Evolutionary conservation across 2,329 filamentous ascomycete species (phyloP).

Genomic region (Helotiales sp.): DNA sequence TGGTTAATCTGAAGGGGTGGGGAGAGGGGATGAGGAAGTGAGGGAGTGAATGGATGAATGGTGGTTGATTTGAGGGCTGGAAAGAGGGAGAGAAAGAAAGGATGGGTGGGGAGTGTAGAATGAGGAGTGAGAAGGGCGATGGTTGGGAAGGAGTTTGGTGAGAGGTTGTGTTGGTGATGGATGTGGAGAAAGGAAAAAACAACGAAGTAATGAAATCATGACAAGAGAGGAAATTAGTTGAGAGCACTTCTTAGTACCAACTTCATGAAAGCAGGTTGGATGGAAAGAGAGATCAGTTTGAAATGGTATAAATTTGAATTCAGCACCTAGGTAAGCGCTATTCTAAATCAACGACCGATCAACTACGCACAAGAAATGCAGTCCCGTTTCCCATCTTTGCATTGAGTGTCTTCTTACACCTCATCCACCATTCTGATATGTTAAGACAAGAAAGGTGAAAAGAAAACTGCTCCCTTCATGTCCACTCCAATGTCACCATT

Average conservation of each 20-base stretch:
- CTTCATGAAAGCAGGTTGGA: background rate
- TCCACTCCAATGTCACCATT: background rate
- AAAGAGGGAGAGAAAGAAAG: too few species aligned
- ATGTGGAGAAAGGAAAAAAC: too few species aligned
- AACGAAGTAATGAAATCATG: too few species aligned
- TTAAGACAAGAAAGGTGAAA: conserved; percentile 15
- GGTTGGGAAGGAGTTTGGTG: too few species aligned
- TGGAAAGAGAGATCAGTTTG: background rate
- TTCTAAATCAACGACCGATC: conserved; percentile 1
- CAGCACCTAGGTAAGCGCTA: background rate
- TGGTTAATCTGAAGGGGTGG: conserved; percentile 68
- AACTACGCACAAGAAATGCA: background rate
- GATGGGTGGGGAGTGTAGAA: too few species aligned
- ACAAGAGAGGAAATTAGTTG: too few species aligned
- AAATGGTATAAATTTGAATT: background rate
- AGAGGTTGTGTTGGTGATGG: too few species aligned
- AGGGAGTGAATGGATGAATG: background rate
- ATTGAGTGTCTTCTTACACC: background rate
- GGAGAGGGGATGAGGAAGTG: conserved; percentile 4
- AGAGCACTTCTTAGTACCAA: background rate
- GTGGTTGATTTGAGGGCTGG: too few species aligned
- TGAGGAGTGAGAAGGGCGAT: too few species aligned
- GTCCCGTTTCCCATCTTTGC: background rate
- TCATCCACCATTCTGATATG: background rate
- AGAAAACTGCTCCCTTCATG: background rate